Base-by-base conservation (phyloP, 2,329 filamentous ascomycete species). In the Fulvia fulva region DNA sequence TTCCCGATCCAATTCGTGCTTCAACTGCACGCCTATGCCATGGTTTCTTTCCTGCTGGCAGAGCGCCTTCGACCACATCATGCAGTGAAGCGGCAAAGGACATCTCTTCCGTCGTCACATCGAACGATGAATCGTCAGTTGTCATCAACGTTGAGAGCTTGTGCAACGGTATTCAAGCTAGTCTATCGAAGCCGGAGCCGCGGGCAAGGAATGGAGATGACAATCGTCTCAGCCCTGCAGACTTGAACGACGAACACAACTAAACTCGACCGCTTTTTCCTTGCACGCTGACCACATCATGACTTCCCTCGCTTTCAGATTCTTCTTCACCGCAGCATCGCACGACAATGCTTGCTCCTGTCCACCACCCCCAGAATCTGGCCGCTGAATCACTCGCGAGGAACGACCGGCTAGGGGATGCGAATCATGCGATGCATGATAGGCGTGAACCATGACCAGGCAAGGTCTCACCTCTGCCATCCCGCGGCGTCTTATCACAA, bases 121-220 rank as follows among this genome's bases (percentile, higher is more conserved):
- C 37, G 12, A 41, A 41, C 16, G 37, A 41, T 3, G 16, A n/a
- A 2, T 5, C 8, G 14, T n/a, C 19, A 19, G n/a, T 19, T 7
- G 37, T 16, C n/a, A n/a, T 14, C 19, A 19, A 50, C 46, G 46
- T 50, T 30, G 25, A 50, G 26, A 28, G 46, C 25, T 50, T 50
- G 22, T 5, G 16, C 11, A 32, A 50, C 25, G 47, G 47, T 26
- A 50, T 21, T 32, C 12, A 32, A 25, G 47, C 47, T 32, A 50
- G 26, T 32, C 11, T 30, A 5, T 32, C 47, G 47, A 14, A 25
- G n/a, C n/a, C 11, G 11, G 32, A 28, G 47, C 25, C 47, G 47
- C 25, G 47, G 16, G 25, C 47, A 50, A 50, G 47, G 47, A 50
- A 32, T 7, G 23, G 47, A 50, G 26, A 50, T 50, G 47, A 50